Base-by-base conservation (phyloP, 495 filamentous ascomycete genomes). In the Hypoxylon lenormandii region DNA sequence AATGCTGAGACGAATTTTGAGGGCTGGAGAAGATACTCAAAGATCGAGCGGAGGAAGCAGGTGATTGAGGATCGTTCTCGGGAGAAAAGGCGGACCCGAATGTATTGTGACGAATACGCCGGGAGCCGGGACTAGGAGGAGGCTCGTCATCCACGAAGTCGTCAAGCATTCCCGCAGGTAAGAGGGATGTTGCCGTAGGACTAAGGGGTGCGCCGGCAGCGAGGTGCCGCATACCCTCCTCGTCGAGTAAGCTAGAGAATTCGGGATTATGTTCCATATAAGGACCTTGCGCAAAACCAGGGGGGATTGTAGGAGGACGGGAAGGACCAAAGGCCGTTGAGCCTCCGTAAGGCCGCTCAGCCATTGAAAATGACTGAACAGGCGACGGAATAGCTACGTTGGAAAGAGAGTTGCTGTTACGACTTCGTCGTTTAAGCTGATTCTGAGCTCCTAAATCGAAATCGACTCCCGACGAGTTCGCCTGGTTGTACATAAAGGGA, bases 91-190 rank as follows among this genome's bases (percentile, higher is more conserved):
- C 64, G 64, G 80, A 70, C n/a, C 74, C 62, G 8, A 74, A 70
- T 2, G 65, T 72, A 26, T 63, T 69, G 15, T 70, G 65, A 36
- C 71, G 68, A 51, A 50, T 38, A 33, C 26, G 68, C 74, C 73
- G 72, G 70, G 82, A 60, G 61, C 72, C 56, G 62, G 87, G 79
- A 79, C 84, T 81, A 76, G 83, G 79, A 76, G 83, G 79, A 15
- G 87, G 84, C 5, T 83, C 82, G 60, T 93, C 92, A 46, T 94
- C 92, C 61, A 93, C 87, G 2, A 90, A 78, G 48, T 82, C 80
- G 30, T 80, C 79, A 66, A 96, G 88, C 56, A 96, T 87, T 65
- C 91, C 90, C 0, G 91, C 92, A 19, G 92, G 92, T 21, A 96
- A 79, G 22, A 95, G 81, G 19, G 89, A 83, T 50, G 91, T 86